Percentiles rank a stretch among this genome's conserved stretches.
phyloP scores from a whole-genome alignment of 1,284 basidiomycete genomes.

The Austroboletus novae-zelandiae region DNA sequence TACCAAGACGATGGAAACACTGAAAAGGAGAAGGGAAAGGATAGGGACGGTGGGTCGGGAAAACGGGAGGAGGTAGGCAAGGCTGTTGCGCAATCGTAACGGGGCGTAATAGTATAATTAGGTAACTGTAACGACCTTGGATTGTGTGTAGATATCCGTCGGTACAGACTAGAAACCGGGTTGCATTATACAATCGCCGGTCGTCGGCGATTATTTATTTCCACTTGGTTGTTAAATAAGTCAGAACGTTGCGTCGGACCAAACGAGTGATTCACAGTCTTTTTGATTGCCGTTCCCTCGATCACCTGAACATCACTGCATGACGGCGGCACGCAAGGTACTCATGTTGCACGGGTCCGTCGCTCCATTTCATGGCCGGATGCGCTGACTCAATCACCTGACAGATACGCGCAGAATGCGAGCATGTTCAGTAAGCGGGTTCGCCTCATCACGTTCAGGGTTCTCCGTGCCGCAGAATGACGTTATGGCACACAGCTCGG shows the following conservation, averaged over 20 bases:
- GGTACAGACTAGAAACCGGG: no score
- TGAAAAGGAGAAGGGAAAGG: conserved; percentile 45
- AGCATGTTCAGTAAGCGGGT: conserved; percentile 80
- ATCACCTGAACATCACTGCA: conserved; percentile 1
- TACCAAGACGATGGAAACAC: conserved; percentile 60
- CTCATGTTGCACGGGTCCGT: conserved; percentile 34
- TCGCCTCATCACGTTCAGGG: conserved; percentile 21
- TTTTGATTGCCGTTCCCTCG: background rate
- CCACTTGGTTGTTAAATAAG: no score
- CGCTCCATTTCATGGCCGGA: background rate
- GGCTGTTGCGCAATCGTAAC: no score
- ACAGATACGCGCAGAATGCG: conserved; percentile 81
- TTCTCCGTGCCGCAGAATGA: conserved; percentile 5
- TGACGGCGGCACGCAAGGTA: conserved; percentile 28
- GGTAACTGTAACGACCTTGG: no score
- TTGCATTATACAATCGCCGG: no score
- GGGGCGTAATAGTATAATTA: no score
- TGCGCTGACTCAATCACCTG: conserved; percentile 10
- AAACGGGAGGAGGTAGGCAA: conserved; percentile 16
- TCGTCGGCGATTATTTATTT: no score
- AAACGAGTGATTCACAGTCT: background rate
- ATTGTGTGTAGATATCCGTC: no score
- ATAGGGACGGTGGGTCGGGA: conserved; percentile 27
- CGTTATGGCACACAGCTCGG: conserved; percentile 49
- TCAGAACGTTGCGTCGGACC: no score